Evolutionary conservation across 148 eudicot genomes (phyloP).

Genomic region (Camellia lanceoleosa): DNA sequence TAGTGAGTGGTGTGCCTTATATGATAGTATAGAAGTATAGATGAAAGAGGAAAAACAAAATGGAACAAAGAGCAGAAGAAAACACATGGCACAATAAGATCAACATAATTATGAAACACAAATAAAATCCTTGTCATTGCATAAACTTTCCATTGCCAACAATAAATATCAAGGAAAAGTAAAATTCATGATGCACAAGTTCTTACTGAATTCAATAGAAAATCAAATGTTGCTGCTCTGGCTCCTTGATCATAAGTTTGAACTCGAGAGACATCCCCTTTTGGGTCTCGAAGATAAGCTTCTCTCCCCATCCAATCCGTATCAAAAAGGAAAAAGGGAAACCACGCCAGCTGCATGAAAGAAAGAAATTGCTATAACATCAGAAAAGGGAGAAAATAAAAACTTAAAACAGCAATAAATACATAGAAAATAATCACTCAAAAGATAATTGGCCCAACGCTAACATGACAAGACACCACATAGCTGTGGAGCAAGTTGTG

Average conservation of each 20-base stretch:
- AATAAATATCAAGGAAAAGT: not conserved
- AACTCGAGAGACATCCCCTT: slow-evolving; percentile 51
- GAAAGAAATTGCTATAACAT: slow-evolving; percentile 15
- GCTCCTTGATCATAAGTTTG: slow-evolving; percentile 84
- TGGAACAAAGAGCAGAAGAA: not conserved
- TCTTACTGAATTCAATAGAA: slow-evolving; percentile 98
- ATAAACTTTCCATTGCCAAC: not conserved
- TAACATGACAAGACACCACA: not conserved
- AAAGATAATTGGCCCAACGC: not conserved
- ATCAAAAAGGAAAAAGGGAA: slow-evolving; percentile 94
- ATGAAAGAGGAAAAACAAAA: not conserved
- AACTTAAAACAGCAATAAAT: slow-evolving; percentile 2
- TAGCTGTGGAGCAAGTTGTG: not conserved
- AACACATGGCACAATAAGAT: not conserved
- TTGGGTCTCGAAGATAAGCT: slow-evolving; percentile 83
- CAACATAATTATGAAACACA: not conserved
- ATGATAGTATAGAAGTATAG: too few relatives aligned
- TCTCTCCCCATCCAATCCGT: slow-evolving; percentile 99
- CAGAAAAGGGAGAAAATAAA: not conserved
- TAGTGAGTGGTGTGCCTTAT: too few relatives aligned
- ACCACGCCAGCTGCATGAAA: slow-evolving; percentile 82
- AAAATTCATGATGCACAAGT: slow-evolving; percentile 26
- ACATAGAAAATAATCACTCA: not conserved
- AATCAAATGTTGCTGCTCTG: slow-evolving; percentile 98
- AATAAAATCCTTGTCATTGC: not conserved